These are phyloP conservation scores for Brassica napus DNA, from an alignment of 345 rosid genomes.

Conservation along the genomic window DNA sequence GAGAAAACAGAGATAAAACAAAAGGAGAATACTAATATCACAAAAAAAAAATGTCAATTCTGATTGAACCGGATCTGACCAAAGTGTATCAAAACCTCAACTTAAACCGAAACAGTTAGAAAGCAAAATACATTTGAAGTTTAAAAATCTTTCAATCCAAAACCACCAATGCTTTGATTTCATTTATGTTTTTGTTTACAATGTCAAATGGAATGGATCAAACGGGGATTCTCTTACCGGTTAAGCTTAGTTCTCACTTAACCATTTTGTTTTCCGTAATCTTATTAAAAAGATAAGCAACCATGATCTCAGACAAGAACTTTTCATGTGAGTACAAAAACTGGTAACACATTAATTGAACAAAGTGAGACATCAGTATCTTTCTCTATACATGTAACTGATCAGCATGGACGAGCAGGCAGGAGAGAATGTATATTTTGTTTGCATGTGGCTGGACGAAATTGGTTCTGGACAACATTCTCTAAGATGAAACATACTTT, in stretches of 20 bases:
- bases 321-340: not conserved
- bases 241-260: not conserved
- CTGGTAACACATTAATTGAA: not conserved
- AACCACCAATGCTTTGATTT: not conserved
- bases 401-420: not conserved
- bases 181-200: not conserved
- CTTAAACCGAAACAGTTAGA: too few species aligned
- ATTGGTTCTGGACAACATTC: not conserved
- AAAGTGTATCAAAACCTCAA: too few species aligned
- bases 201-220: not conserved
- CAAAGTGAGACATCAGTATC: not conserved
- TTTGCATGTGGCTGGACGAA: not conserved
- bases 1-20: constrained; percentile 15
- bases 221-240: not conserved
- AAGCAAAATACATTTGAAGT: too few species aligned
- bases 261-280: not conserved
- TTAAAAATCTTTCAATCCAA: not conserved
- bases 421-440: not conserved
- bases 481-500: not conserved
- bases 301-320: not conserved
- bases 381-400: not conserved
- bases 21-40: too few species aligned
- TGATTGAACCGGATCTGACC: not conserved
- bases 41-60: not conserved
- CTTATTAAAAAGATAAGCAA: not conserved